phyloP scores from a whole-genome alignment of 495 filamentous ascomycete species.

The Cudoniella acicularis region DNA sequence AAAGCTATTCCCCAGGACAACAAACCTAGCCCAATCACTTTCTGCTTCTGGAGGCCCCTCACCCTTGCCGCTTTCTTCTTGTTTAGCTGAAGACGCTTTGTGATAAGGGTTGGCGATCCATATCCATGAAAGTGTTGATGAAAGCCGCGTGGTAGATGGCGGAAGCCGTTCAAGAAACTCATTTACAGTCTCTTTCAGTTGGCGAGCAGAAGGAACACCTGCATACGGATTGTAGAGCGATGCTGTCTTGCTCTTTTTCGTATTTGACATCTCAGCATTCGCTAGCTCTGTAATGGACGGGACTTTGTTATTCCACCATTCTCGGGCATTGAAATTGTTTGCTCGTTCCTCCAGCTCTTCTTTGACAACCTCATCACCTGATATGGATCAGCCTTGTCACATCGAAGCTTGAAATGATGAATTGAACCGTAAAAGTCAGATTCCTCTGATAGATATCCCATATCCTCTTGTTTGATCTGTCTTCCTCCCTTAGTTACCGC shows the following conservation, averaged over 20 bases:
- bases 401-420: conserved; percentile 20
- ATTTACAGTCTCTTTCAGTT: conserved; percentile 54
- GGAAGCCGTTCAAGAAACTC: conserved; percentile 64
- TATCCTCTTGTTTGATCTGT: not conserved
- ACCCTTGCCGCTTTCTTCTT: not conserved
- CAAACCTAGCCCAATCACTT: conserved; percentile 15
- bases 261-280: conserved; percentile 4
- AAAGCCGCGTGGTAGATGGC: conserved; percentile 50
- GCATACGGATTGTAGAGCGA: conserved; percentile 44
- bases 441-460: conserved; percentile 51
- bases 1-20: conserved; percentile 31
- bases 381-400: conserved; percentile 3
- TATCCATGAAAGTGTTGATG: conserved; percentile 56
- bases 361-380: conserved; percentile 19
- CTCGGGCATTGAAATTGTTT: conserved; percentile 38
- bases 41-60: conserved; percentile 20
- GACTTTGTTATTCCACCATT: conserved; percentile 41
- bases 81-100: conserved; percentile 9
- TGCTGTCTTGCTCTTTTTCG: conserved; percentile 11
- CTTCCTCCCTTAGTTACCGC: conserved; percentile 7
- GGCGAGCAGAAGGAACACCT: conserved; percentile 37
- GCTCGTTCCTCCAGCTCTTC: conserved; percentile 32
- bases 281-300: conserved; percentile 24
- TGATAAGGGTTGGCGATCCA: conserved; percentile 56
- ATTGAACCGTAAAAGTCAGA: conserved; percentile 68